A percentile compares a stretch with the other conserved stretches of the same genome.
phyloP scores from a whole-genome alignment of 2,329 filamentous ascomycete species.

The Xylaria hypoxylon region DNA sequence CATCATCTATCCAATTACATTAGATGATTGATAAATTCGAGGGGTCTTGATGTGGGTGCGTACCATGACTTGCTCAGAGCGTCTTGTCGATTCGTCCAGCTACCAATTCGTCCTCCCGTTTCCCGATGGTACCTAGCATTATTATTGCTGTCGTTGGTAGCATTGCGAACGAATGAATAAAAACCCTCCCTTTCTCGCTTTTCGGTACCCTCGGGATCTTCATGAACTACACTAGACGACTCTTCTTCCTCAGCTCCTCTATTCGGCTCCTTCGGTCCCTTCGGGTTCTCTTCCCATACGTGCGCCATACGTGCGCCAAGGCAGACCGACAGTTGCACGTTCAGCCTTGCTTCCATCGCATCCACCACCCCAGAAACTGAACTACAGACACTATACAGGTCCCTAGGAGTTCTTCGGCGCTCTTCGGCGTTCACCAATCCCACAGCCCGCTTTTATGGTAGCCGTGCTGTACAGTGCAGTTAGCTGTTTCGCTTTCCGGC shows the following conservation, averaged over 20 bases:
- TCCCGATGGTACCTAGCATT: neutral
- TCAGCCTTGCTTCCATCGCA: constrained; percentile 24
- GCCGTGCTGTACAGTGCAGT: constrained; percentile 14
- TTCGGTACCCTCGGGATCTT: constrained; percentile 38
- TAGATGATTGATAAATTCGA: constrained; percentile 11
- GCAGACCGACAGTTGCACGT: constrained; percentile 1
- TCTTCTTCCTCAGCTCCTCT: constrained; percentile 9
- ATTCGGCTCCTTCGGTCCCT: constrained; percentile 1
- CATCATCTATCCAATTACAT: constrained; percentile 18
- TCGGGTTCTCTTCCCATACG: constrained; percentile 5
- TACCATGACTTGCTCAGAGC: neutral
- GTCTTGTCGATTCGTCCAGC: too few species aligned
- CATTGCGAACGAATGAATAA: neutral
- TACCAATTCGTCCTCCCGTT: neutral
- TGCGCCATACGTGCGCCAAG: constrained; percentile 25
- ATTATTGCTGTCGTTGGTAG: neutral
- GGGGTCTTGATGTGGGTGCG: constrained; percentile 2
- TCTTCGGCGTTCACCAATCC: constrained; percentile 29
- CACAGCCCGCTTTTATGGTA: constrained; percentile 34
- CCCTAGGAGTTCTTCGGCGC: constrained; percentile 19
- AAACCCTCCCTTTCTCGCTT: constrained; percentile 20
- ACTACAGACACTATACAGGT: neutral
- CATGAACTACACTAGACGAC: constrained; percentile 30
- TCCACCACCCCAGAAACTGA: neutral
- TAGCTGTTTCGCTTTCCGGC: constrained; percentile 2